Percentiles rank a stretch among this genome's conserved stretches.
phyloP scores from a whole-genome alignment of 2,329 filamentous ascomycete species.

The Colletotrichum spinosum region DNA sequence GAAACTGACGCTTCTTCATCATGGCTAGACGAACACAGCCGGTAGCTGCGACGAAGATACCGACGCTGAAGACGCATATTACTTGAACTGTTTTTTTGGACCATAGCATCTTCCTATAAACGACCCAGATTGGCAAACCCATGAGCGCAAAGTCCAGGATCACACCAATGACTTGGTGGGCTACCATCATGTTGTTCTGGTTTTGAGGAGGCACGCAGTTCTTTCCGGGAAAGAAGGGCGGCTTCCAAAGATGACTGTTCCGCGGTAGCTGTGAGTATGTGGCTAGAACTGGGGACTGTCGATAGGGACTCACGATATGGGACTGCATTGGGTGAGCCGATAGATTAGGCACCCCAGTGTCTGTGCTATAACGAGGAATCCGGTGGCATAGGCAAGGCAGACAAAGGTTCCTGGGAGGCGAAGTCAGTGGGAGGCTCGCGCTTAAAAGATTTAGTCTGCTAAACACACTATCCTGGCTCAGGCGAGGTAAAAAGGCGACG shows the following conservation, averaged over 20 bases:
- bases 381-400: constrained; percentile 29
- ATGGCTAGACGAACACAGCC: constrained; percentile 50
- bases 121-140: constrained; percentile 49
- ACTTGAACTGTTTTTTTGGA: constrained; percentile 47
- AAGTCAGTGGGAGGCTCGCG: neutral
- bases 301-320: constrained; percentile 9
- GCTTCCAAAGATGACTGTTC: constrained; percentile 39
- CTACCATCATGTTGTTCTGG: constrained; percentile 47
- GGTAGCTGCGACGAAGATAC: constrained; percentile 50
- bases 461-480: constrained; percentile 47
- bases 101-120: constrained; percentile 50
- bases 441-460: neutral
- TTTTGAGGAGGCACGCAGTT: constrained; percentile 41
- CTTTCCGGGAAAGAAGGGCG: constrained; percentile 35
- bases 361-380: constrained; percentile 27
- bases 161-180: constrained; percentile 45
- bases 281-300: neutral
- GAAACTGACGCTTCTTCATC: constrained; percentile 45
- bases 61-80: constrained; percentile 51
- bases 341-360: constrained; percentile 36
- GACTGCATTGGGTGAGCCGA: constrained; percentile 36
- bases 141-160: constrained; percentile 49
- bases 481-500: constrained; percentile 47
- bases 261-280: too few species aligned
- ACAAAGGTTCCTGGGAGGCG: neutral